phyloP scores from a whole-genome alignment of 1,284 basidiomycete species.

The Peniophora sp. region DNA sequence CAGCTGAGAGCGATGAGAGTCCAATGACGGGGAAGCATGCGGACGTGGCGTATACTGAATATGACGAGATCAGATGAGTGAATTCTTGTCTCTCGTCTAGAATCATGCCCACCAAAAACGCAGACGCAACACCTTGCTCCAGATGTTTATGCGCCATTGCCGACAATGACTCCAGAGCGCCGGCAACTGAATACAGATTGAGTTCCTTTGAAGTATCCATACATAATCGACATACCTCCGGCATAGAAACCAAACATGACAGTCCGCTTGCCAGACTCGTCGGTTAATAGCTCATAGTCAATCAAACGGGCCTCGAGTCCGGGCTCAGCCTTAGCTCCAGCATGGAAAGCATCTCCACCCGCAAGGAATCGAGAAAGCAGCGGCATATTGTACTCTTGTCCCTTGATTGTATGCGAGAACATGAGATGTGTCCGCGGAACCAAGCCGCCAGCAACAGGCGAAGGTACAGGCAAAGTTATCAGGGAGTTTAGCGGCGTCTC shows the following conservation, averaged over 20 bases:
- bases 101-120: slow-evolving; percentile 60
- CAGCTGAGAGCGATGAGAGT: slow-evolving; percentile 51
- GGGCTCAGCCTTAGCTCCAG: slow-evolving; percentile 4
- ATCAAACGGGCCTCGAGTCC: slow-evolving; percentile 48
- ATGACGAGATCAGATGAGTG: background rate
- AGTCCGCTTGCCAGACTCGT: slow-evolving; percentile 58
- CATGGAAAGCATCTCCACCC: slow-evolving; percentile 13
- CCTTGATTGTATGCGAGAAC: slow-evolving; percentile 89
- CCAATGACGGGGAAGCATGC: slow-evolving; percentile 60
- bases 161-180: slow-evolving; percentile 74
- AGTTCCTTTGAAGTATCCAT: background rate
- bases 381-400: slow-evolving; percentile 78
- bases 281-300: slow-evolving; percentile 80
- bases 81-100: background rate
- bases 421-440: slow-evolving; percentile 65
- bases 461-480: slow-evolving; percentile 34
- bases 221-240: slow-evolving; percentile 46
- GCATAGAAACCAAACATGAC: slow-evolving; percentile 89
- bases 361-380: slow-evolving; percentile 63
- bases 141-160: slow-evolving; percentile 75
- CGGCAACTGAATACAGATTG: slow-evolving; percentile 51
- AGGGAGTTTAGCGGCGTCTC: slow-evolving; percentile 68
- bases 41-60: slow-evolving; percentile 72
- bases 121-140: slow-evolving; percentile 70
- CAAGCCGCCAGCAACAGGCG: slow-evolving; percentile 13